These are phyloP conservation scores for Candida insectorum DNA, from an alignment of 805 yeast genomes.

Conservation along the genomic window DNA sequence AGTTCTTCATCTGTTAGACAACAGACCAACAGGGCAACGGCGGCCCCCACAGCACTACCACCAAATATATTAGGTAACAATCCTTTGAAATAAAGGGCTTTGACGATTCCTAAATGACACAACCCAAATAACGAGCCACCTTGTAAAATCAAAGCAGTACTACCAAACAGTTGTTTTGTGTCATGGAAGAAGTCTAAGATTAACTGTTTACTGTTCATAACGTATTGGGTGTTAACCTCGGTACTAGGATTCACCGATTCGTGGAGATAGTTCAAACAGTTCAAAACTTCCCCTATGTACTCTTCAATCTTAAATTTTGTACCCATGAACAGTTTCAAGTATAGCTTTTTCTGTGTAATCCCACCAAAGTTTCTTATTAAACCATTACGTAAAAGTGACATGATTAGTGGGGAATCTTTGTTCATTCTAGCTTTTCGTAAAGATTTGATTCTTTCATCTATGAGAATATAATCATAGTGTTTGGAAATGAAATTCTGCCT, in stretches of 20 bases:
- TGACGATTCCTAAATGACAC: slow-evolving; percentile 90
- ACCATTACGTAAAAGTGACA: slow-evolving; percentile 75
- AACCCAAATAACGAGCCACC: slow-evolving; percentile 95
- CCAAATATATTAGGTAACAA: slow-evolving; percentile 81
- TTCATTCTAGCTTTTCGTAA: slow-evolving; percentile 59
- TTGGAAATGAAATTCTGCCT: slow-evolving; percentile 78
- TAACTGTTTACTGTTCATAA: slow-evolving; percentile 50
- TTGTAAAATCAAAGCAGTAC: slow-evolving; percentile 85
- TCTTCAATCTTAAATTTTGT: slow-evolving; percentile 88
- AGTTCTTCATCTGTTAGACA: slow-evolving; percentile 67
- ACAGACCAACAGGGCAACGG: slow-evolving; percentile 84
- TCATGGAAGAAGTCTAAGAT: slow-evolving; percentile 79
- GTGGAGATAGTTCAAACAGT: slow-evolving; percentile 60
- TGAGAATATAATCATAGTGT: slow-evolving; percentile 80
- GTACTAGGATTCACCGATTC: slow-evolving; percentile 27
- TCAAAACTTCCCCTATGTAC: slow-evolving; percentile 72
- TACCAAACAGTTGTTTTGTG: slow-evolving; percentile 82
- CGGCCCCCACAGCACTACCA: slow-evolving; percentile 93
- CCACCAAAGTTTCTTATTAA: slow-evolving; percentile 89
- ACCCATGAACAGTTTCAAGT: slow-evolving; percentile 80
- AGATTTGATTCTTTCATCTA: slow-evolving; percentile 66
- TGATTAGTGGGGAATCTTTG: slow-evolving; percentile 54
- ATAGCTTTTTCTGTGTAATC: slow-evolving; percentile 72
- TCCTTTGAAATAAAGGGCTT: slow-evolving; percentile 71
- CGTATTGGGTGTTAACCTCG: slow-evolving; percentile 26